Conservation (phyloP, 2,329 filamentous ascomycete genomes). For the Didymella pomorum region DNA sequence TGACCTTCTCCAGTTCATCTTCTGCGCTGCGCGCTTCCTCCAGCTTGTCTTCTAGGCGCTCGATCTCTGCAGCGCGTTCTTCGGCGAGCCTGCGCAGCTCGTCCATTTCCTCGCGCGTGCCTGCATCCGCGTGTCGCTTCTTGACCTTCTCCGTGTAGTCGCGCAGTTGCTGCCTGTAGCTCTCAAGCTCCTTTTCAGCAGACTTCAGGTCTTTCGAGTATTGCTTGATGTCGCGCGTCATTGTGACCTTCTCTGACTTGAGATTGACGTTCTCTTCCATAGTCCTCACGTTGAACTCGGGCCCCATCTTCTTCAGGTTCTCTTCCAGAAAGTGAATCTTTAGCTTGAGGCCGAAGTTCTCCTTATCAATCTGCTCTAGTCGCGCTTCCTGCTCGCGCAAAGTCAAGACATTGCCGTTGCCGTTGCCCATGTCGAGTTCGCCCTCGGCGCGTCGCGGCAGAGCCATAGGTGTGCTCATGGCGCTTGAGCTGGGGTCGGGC, state of each 20-base stretch:
- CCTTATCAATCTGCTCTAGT: slow-evolving; percentile 96
- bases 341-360: slow-evolving; percentile 64
- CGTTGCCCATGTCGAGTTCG: slow-evolving; percentile 72
- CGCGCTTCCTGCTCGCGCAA: slow-evolving; percentile 92
- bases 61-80: slow-evolving; percentile 50
- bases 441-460: slow-evolving; percentile 70
- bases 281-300: slow-evolving; percentile 86
- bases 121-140: slow-evolving; percentile 75
- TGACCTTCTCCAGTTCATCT: slow-evolving; percentile 49
- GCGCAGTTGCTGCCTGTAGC: slow-evolving; percentile 80
- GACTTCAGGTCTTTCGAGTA: slow-evolving; percentile 84
- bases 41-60: slow-evolving; percentile 46
- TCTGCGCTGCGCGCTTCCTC: slow-evolving; percentile 42
- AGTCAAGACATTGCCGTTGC: slow-evolving; percentile 88
- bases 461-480: slow-evolving; percentile 80
- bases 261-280: slow-evolving; percentile 95
- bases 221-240: slow-evolving; percentile 84
- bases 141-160: slow-evolving; percentile 85
- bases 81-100: slow-evolving; percentile 56
- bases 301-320: slow-evolving; percentile 83
- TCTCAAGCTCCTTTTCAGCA: slow-evolving; percentile 86
- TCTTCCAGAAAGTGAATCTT: slow-evolving; percentile 92
- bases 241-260: slow-evolving; percentile 89
- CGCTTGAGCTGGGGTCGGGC: slow-evolving; percentile 79
- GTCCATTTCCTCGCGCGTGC: slow-evolving; percentile 68